phyloP scores from a whole-genome alignment of 495 filamentous ascomycete species.

The Achaetomiella virescens region DNA sequence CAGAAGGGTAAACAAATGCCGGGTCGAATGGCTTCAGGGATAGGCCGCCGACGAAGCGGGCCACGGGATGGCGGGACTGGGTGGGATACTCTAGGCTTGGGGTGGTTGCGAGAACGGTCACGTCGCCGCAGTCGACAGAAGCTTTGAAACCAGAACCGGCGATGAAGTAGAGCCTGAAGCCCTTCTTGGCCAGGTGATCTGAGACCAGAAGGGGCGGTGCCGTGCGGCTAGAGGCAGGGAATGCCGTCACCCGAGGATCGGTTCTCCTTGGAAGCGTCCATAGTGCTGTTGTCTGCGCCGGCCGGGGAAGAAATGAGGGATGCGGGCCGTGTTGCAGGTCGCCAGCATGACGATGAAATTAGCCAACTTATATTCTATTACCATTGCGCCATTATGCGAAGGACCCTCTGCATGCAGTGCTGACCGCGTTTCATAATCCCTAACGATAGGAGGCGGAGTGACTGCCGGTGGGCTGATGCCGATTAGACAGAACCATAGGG shows the following conservation, averaged over 20 bases:
- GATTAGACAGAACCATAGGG: too few relatives aligned
- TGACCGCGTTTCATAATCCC: too few relatives aligned
- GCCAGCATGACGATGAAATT: too few relatives aligned
- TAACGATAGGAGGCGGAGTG: too few relatives aligned
- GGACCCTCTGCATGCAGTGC: too few relatives aligned
- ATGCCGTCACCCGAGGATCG: slow-evolving; percentile 14
- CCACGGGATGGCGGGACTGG: neutral
- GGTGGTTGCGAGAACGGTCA: slow-evolving; percentile 30
- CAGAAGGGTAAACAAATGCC: slow-evolving; percentile 21
- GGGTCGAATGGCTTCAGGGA: slow-evolving; percentile 10
- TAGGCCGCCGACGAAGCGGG: slow-evolving; percentile 16
- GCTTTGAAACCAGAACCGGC: slow-evolving; percentile 25
- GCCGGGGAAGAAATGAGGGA: too few relatives aligned
- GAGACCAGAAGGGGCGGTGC: slow-evolving; percentile 6
- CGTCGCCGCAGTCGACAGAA: slow-evolving; percentile 25
- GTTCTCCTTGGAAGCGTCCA: slow-evolving; percentile 12
- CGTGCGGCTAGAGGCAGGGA: slow-evolving; percentile 12
- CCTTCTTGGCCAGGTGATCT: slow-evolving; percentile 24
- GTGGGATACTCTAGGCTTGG: slow-evolving; percentile 17
- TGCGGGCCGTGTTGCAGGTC: too few relatives aligned
- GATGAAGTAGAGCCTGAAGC: slow-evolving; percentile 29
- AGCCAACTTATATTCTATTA: too few relatives aligned
- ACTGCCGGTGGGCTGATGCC: too few relatives aligned
- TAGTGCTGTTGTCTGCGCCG: neutral
- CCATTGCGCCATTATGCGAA: too few relatives aligned